A percentile compares a stretch with the other conserved stretches of the same genome.
phyloP scores from a whole-genome alignment of 2,329 filamentous ascomycete species.

The Chaetomiaceae sp. region DNA sequence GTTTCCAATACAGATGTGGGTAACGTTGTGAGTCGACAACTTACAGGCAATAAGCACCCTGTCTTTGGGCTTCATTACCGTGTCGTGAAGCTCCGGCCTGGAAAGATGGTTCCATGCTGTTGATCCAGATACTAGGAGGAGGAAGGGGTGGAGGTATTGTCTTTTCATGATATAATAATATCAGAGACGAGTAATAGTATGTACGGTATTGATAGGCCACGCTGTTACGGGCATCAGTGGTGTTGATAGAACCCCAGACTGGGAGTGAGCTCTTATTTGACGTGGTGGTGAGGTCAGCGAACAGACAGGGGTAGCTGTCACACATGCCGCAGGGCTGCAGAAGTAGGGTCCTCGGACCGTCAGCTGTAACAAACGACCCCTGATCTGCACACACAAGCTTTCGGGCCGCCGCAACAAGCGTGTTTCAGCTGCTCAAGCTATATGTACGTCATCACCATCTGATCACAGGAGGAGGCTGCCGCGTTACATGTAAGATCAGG shows the following conservation, averaged over 20 bases:
- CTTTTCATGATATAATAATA: constrained; percentile 5
- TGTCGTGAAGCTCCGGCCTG: constrained; percentile 6
- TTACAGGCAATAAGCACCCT: constrained; percentile 32
- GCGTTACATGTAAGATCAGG: not conserved
- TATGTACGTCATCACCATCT: not conserved
- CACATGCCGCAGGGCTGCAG: not conserved
- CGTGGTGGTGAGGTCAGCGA: not conserved
- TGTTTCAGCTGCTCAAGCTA: not conserved
- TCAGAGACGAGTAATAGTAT: no score
- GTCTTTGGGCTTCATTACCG: constrained; percentile 14
- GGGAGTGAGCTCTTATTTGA: not conserved
- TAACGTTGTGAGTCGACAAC: no score
- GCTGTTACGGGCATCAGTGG: no score
- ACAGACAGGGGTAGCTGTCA: not conserved
- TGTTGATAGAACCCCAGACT: no score
- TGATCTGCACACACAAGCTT: not conserved
- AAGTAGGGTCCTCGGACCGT: not conserved
- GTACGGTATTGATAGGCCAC: no score
- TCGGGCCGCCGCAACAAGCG: not conserved
- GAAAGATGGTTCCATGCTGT: constrained; percentile 25
- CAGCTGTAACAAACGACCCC: not conserved
- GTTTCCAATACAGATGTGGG: no score
- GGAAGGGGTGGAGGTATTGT: not conserved
- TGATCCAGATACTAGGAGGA: not conserved
- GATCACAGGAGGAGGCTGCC: not conserved